phyloP scores from a whole-genome alignment of 192 early-diverging fungal genomes.

The Dissophora globulifera region DNA sequence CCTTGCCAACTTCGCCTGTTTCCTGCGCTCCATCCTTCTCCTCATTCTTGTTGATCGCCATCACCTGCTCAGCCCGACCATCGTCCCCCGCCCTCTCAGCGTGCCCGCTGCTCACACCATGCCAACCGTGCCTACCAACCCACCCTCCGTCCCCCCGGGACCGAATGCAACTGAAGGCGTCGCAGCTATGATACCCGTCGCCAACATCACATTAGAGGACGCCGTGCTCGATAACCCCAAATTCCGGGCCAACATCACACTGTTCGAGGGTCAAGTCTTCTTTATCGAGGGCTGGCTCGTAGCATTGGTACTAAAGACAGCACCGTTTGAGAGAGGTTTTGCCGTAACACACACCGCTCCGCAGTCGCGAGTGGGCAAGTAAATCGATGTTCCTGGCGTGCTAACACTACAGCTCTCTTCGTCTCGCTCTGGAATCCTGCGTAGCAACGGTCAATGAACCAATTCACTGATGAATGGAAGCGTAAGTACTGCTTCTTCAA shows the following conservation, averaged over 20 bases:
- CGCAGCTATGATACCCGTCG: constrained; percentile 46
- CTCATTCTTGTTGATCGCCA: neutral
- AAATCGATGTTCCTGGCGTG: too few relatives aligned
- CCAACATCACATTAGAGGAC: constrained; percentile 60
- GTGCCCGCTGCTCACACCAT: neutral
- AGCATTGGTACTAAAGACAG: constrained; percentile 43
- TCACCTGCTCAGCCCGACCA: too few relatives aligned
- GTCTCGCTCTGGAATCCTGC: neutral
- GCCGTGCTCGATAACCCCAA: constrained; percentile 64
- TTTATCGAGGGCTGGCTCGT: constrained; percentile 66
- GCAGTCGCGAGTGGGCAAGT: too few relatives aligned
- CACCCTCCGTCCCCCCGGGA: constrained; percentile 24
- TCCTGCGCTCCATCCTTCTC: neutral
- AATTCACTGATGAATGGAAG: constrained; percentile 43
- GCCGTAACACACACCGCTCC: too few relatives aligned
- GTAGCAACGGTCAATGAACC: constrained; percentile 44
- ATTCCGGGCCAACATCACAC: constrained; percentile 62
- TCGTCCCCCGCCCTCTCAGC: too few relatives aligned
- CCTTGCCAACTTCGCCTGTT: neutral
- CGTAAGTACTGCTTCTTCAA: constrained; percentile 32
- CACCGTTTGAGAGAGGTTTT: too few relatives aligned
- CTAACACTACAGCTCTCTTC: neutral
- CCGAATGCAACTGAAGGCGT: constrained; percentile 31
- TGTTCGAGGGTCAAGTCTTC: constrained; percentile 68
- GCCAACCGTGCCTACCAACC: constrained; percentile 16